phyloP scores from a whole-genome alignment of 2,329 filamentous ascomycete genomes.

The Chrysosporium queenslandicum region DNA sequence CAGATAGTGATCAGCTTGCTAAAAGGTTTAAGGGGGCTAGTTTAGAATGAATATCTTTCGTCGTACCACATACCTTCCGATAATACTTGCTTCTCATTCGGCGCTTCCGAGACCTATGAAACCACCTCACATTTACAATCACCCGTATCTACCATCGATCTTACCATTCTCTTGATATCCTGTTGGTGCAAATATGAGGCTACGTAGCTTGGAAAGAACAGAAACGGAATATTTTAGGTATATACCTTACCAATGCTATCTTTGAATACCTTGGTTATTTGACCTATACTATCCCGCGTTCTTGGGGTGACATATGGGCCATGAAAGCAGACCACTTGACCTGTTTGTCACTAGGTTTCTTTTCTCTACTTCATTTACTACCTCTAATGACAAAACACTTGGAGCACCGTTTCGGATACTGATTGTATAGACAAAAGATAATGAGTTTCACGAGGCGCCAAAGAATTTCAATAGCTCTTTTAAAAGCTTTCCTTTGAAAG shows the following conservation, averaged over 20 bases:
- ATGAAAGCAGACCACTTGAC: too few species aligned
- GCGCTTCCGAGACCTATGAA: neutral
- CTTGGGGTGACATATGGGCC: neutral
- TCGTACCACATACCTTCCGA: conserved; percentile 1
- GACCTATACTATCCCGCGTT: neutral
- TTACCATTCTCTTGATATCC: neutral
- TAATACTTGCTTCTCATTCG: neutral
- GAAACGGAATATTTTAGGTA: neutral
- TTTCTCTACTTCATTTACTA: too few species aligned
- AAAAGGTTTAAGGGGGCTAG: conserved; percentile 56
- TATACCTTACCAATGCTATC: neutral
- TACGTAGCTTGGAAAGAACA: neutral
- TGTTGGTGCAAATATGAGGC: neutral
- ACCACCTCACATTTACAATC: neutral
- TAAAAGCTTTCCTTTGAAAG: too few species aligned
- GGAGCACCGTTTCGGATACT: too few species aligned
- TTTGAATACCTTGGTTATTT: neutral
- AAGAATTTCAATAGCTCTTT: too few species aligned
- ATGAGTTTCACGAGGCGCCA: too few species aligned
- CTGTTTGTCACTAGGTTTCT: too few species aligned
- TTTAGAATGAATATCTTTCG: conserved; percentile 34
- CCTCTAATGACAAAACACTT: too few species aligned
- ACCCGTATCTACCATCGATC: neutral
- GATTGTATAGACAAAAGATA: too few species aligned
- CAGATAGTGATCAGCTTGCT: conserved; percentile 52